A percentile compares a stretch with the other conserved stretches of the same genome.
Evolutionary conservation across 2,329 filamentous ascomycete species (phyloP).

Genomic region (Penicillium sp.): DNA sequence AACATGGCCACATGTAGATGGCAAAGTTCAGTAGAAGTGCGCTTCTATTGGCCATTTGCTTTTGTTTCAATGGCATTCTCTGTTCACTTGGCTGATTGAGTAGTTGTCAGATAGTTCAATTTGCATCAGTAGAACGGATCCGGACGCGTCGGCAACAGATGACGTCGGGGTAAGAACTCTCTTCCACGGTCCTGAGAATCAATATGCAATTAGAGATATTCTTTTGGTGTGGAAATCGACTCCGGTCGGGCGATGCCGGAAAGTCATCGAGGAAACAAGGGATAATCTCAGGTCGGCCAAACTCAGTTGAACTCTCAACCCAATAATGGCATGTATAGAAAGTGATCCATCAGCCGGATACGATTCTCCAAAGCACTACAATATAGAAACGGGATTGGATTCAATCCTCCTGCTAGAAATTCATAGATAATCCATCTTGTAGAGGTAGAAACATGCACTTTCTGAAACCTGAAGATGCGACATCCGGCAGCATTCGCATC

Average conservation of each 20-base stretch:
- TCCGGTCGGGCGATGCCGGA: slow-evolving; percentile 2
- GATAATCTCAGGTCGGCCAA: background rate
- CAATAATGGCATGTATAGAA: too few species aligned
- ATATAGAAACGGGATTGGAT: background rate
- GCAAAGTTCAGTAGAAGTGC: background rate
- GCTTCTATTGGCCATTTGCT: background rate
- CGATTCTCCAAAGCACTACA: background rate
- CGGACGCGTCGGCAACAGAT: slow-evolving; percentile 3
- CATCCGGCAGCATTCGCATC: too few species aligned
- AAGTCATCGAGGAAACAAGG: background rate
- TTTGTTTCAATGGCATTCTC: background rate
- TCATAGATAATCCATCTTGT: too few species aligned
- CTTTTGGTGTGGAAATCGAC: slow-evolving; percentile 1
- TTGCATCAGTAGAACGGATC: background rate
- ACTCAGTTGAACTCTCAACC: background rate
- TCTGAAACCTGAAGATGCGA: too few species aligned
- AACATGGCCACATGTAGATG: background rate
- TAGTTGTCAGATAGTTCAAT: background rate
- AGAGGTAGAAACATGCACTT: too few species aligned
- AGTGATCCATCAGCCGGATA: too few species aligned
- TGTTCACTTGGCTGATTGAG: background rate
- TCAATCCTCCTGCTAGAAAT: background rate
- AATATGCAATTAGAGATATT: background rate
- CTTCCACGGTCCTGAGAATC: background rate
- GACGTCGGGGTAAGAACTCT: background rate